Evolutionary conservation across 257 asterid species (phyloP).

Genomic region (Dorcoceras hygrometricum): DNA sequence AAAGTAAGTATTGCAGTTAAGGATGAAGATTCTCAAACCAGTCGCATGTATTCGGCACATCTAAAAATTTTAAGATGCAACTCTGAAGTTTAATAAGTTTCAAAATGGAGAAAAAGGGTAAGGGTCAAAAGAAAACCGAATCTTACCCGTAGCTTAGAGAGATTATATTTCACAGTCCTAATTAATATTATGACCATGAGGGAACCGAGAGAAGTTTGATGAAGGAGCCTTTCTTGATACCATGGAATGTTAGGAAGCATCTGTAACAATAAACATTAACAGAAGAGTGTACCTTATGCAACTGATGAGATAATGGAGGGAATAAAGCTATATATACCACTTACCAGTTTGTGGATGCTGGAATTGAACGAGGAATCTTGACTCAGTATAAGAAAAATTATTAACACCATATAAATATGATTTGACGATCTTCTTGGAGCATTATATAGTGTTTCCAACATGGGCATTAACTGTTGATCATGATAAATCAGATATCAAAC

Average conservation of each 20-base stretch:
- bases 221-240: conserved; percentile 51
- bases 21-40: conserved; percentile 17
- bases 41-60: conserved; percentile 10
- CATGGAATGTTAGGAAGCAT: conserved; percentile 68
- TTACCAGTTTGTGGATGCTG: conserved; percentile 84
- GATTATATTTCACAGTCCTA: conserved; percentile 37
- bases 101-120: neutral
- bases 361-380: conserved; percentile 93
- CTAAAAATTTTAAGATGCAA: conserved; percentile 5
- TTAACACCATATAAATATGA: conserved; percentile 92
- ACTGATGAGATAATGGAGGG: conserved; percentile 9
- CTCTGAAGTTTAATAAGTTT: conserved; percentile 8
- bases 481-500: conserved; percentile 26
- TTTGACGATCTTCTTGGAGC: conserved; percentile 77
- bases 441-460: conserved; percentile 91
- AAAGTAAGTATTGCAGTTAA: conserved; percentile 6
- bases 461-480: conserved; percentile 76
- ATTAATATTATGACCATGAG: neutral
- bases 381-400: conserved; percentile 83
- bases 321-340: conserved; percentile 43
- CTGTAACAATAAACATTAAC: conserved; percentile 39
- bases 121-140: neutral
- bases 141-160: conserved; percentile 66
- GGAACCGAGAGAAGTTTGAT: conserved; percentile 47
- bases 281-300: conserved; percentile 19